Percentiles rank a stretch among this genome's conserved stretches.
Conservation (phyloP, 768 basidiomycete genomes). For the Lentinula lateritia region DNA sequence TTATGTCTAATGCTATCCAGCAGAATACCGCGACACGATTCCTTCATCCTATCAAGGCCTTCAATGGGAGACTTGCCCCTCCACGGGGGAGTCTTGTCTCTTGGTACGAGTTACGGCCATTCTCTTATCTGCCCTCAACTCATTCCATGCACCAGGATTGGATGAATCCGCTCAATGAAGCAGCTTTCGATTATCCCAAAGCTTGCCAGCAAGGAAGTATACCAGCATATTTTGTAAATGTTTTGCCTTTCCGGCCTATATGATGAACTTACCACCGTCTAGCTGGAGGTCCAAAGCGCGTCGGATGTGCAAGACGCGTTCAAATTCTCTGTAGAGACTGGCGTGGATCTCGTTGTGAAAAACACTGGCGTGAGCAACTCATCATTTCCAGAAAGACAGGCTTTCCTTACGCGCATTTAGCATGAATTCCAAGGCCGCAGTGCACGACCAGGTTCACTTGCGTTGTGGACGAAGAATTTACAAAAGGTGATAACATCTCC, state of each 20-base stretch:
- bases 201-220: neutral
- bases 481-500: neutral
- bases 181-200: neutral
- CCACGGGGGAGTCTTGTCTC: neutral
- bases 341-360: slow-evolving; percentile 18
- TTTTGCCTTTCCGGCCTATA: neutral
- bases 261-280: neutral
- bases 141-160: neutral
- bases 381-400: neutral
- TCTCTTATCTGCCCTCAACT: neutral
- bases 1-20: neutral
- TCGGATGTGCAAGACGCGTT: slow-evolving; percentile 19
- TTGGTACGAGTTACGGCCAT: neutral
- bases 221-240: neutral
- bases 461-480: slow-evolving; percentile 13
- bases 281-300: neutral
- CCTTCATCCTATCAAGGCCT: neutral
- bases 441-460: slow-evolving; percentile 14
- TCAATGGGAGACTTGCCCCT: neutral
- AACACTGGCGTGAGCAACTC: slow-evolving; percentile 17
- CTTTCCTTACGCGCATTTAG: neutral
- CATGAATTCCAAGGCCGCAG: slow-evolving; percentile 23
- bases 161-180: neutral
- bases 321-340: slow-evolving; percentile 13
- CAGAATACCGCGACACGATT: neutral